Conservation (phyloP, 2,329 filamentous ascomycete genomes). For the Talaromyces sp. region DNA sequence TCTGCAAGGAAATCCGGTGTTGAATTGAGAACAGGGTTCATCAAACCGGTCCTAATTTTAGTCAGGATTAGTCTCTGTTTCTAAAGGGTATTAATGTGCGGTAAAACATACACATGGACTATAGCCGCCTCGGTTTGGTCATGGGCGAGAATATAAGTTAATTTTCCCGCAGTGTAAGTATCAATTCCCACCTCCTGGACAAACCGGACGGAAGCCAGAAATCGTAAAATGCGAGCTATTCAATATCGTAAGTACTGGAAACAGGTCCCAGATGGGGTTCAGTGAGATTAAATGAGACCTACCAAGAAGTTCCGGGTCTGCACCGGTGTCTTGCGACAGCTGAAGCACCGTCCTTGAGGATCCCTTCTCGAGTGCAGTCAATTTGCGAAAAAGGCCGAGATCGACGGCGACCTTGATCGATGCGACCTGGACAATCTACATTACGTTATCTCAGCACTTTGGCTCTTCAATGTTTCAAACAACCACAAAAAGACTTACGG, state of each 20-base stretch:
- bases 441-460: not conserved
- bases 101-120: conserved; percentile 14
- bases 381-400: conserved; percentile 15
- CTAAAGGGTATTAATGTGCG: not conserved
- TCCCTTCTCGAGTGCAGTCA: conserved; percentile 4
- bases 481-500: not conserved
- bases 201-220: conserved; percentile 17
- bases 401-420: conserved; percentile 15
- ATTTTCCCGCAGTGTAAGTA: conserved; percentile 16
- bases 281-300: not conserved
- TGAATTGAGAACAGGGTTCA: conserved; percentile 15
- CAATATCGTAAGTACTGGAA: not conserved
- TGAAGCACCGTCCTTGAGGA: conserved; percentile 11
- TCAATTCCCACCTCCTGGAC: conserved; percentile 13
- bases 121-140: conserved; percentile 13
- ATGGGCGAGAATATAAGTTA: conserved; percentile 16
- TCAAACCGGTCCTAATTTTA: conserved; percentile 9
- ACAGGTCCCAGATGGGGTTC: not conserved
- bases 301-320: conserved; percentile 12
- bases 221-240: conserved; percentile 19
- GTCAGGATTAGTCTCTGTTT: conserved; percentile 4
- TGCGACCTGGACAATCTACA: conserved; percentile 15
- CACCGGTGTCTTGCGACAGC: conserved; percentile 12
- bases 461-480: not conserved
- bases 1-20: conserved; percentile 23